These are phyloP conservation scores for Blepharisma undulans DNA, from an alignment of 169 alveolate genomes.

Conservation along the genomic window DNA sequence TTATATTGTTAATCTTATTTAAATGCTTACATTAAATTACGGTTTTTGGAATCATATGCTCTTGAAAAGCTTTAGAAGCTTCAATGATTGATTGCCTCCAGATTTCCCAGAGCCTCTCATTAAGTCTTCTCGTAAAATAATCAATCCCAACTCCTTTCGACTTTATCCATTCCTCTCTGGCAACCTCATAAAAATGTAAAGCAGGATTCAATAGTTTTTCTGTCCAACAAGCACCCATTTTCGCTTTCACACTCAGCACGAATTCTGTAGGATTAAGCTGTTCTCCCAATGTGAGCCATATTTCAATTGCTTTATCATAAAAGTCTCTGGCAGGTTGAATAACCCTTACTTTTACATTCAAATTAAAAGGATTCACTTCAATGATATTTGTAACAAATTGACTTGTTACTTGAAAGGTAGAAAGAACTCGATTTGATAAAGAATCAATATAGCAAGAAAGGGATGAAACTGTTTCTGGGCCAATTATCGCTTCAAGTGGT, in stretches of 20 bases:
- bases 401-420: conserved; percentile 22
- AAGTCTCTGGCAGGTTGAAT: conserved; percentile 37
- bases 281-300: not conserved
- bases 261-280: not conserved
- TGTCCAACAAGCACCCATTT: not conserved
- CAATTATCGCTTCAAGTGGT: conserved; percentile 10
- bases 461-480: not conserved
- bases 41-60: conserved; percentile 34
- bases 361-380: not conserved
- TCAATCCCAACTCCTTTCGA: not conserved
- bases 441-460: not conserved
- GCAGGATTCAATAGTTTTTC: conserved; percentile 23
- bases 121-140: not conserved
- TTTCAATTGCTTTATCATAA: conserved; percentile 28
- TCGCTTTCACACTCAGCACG: not conserved
- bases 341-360: conserved; percentile 16
- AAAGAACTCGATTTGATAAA: not conserved
- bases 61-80: conserved; percentile 13
- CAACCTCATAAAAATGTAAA: not conserved
- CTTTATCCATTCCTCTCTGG: conserved; percentile 16
- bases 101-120: not conserved
- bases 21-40: not conserved
- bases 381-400: conserved; percentile 27
- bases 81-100: conserved; percentile 22
- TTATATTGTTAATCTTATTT: no score